A percentile compares a stretch with the other conserved stretches of the same genome.
Evolutionary conservation across 805 yeast genomes (phyloP).

Genomic region (Kodamaea nitidulidarum): DNA sequence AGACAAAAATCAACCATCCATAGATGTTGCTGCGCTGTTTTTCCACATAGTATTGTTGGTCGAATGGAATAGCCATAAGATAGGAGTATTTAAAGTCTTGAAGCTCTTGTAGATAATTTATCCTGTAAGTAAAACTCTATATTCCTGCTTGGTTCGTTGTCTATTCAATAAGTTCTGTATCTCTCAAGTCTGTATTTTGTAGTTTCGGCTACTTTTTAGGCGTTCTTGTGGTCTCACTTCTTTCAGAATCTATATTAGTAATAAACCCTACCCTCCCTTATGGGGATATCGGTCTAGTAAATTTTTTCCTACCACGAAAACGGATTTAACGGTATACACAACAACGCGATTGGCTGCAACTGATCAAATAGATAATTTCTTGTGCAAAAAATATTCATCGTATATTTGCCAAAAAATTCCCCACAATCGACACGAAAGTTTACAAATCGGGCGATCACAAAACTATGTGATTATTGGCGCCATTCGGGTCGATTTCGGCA

Average conservation of each 20-base stretch:
- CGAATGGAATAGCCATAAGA: conserved; percentile 29
- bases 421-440: too few relatives aligned
- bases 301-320: background rate
- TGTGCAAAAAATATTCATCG: background rate
- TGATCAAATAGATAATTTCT: background rate
- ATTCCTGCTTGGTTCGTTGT: background rate
- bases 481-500: too few relatives aligned
- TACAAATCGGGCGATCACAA: too few relatives aligned
- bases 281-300: background rate
- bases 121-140: background rate
- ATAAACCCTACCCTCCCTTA: background rate
- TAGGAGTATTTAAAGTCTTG: too few relatives aligned
- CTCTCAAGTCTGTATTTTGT: too few relatives aligned
- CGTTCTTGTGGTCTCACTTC: background rate
- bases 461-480: too few relatives aligned
- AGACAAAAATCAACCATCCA: conserved; percentile 33
- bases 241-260: background rate
- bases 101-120: too few relatives aligned
- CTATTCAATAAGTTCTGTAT: background rate
- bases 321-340: conserved; percentile 1
- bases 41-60: conserved; percentile 38
- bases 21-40: conserved; percentile 29
- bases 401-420: background rate
- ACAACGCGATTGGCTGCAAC: background rate
- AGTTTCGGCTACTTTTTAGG: background rate